Evolutionary conservation across 305 asterid species (phyloP).

Genomic region (Fraxinus latifolia): DNA sequence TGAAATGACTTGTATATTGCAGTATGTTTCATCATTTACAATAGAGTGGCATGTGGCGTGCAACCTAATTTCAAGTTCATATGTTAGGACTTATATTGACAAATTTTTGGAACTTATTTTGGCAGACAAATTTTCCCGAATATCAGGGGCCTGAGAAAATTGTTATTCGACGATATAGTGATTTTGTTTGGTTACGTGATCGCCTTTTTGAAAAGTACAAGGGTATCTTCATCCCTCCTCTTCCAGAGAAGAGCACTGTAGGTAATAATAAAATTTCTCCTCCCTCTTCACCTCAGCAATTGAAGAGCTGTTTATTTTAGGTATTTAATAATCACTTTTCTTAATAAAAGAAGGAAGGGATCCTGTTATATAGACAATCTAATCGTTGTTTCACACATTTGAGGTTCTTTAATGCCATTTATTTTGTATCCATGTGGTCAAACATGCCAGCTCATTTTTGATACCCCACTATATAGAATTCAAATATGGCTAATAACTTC

Average conservation of each 20-base stretch:
- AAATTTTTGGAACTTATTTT: constrained; percentile 18
- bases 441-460: not conserved
- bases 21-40: constrained; percentile 3
- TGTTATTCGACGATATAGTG: constrained; percentile 89
- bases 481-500: constrained; percentile 6
- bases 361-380: not conserved
- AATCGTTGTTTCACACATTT: not conserved
- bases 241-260: constrained; percentile 98
- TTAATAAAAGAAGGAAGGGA: not conserved
- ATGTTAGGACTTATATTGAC: constrained; percentile 5
- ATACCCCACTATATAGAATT: not conserved
- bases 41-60: not conserved
- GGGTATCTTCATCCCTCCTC: constrained; percentile 96
- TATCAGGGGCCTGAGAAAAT: constrained; percentile 85
- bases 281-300: constrained; percentile 16
- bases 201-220: constrained; percentile 88
- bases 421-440: not conserved
- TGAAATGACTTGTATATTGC: constrained; percentile 13
- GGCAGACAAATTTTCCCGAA: constrained; percentile 85
- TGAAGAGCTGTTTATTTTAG: not conserved
- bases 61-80: constrained; percentile 1
- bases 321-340: not conserved
- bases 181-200: constrained; percentile 92
- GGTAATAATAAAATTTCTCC: constrained; percentile 47
- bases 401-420: not conserved